These are phyloP conservation scores for Glycine tomentella DNA, from an alignment of 306 rosid species.

Conservation along the genomic window DNA sequence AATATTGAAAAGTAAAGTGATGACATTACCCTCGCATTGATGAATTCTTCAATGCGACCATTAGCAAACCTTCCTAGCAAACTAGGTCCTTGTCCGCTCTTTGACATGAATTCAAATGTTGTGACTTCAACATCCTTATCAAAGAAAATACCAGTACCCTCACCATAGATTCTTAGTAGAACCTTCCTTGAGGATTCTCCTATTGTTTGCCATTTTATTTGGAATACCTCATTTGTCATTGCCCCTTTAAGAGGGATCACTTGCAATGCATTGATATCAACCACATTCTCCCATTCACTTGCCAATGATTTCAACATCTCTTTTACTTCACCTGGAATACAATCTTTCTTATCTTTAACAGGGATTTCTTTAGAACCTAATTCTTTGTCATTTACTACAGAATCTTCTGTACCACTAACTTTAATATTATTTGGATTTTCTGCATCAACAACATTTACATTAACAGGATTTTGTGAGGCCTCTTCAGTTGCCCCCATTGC, in stretches of 20 bases:
- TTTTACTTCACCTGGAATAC: constrained; percentile 68
- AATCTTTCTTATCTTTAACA: constrained; percentile 41
- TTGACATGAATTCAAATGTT: constrained; percentile 72
- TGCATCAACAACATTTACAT: constrained; percentile 23
- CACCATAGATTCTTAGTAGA: constrained; percentile 78
- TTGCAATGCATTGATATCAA: constrained; percentile 63
- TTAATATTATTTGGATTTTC: constrained; percentile 29
- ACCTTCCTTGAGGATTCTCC: constrained; percentile 71
- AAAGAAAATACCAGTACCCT: constrained; percentile 75
- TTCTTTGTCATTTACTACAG: constrained; percentile 31
- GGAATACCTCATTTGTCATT: constrained; percentile 82
- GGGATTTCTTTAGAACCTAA: constrained; percentile 2
- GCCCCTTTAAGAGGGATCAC: constrained; percentile 83
- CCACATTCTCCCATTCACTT: constrained; percentile 68
- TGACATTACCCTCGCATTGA: constrained; percentile 70
- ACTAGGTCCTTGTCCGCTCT: constrained; percentile 82
- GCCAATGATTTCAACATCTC: constrained; percentile 68
- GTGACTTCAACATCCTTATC: constrained; percentile 65
- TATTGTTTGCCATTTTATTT: constrained; percentile 81
- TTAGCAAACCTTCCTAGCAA: constrained; percentile 73
- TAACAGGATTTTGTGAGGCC: background rate
- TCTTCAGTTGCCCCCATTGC: constrained; percentile 49
- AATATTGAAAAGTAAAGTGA: background rate
- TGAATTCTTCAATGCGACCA: constrained; percentile 91
- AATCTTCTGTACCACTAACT: constrained; percentile 44